phyloP scores from a whole-genome alignment of 2,329 filamentous ascomycete species.

The Penicillium sp. region DNA sequence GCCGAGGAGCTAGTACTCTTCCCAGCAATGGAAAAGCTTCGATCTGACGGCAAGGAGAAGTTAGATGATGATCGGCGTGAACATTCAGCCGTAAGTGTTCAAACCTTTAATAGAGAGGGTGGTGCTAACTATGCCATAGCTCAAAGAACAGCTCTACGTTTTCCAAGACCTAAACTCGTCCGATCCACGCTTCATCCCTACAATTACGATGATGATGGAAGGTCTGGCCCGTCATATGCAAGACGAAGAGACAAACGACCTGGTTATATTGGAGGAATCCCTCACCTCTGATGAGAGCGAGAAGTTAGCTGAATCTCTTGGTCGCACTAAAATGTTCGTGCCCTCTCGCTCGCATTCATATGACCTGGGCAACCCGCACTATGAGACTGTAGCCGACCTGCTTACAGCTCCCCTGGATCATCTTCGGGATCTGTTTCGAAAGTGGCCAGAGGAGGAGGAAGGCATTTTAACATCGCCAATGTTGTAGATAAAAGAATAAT shows the following conservation, averaged over 20 bases:
- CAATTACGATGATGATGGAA: slow-evolving; percentile 46
- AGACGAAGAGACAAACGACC: slow-evolving; percentile 51
- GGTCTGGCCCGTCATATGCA: slow-evolving; percentile 49
- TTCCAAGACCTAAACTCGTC: slow-evolving; percentile 48
- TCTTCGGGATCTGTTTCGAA: slow-evolving; percentile 54
- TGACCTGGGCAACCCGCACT: slow-evolving; percentile 53
- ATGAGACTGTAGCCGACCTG: slow-evolving; percentile 55
- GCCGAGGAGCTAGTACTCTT: slow-evolving; percentile 55
- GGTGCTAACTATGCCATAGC: slow-evolving; percentile 33
- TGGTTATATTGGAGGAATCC: slow-evolving; percentile 49
- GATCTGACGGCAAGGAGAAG: slow-evolving; percentile 48
- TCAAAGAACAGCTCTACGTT: slow-evolving; percentile 51
- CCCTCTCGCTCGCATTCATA: slow-evolving; percentile 52
- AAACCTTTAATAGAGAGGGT: not conserved
- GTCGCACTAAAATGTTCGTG: slow-evolving; percentile 54
- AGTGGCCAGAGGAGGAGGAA: slow-evolving; percentile 46
- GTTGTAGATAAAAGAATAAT: not conserved
- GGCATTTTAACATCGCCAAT: not conserved
- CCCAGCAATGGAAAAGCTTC: slow-evolving; percentile 52
- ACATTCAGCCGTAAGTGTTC: slow-evolving; percentile 42
- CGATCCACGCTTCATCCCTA: slow-evolving; percentile 45
- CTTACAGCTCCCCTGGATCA: slow-evolving; percentile 58
- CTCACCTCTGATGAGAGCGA: slow-evolving; percentile 39
- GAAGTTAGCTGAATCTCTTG: slow-evolving; percentile 45
- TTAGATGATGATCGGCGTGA: slow-evolving; percentile 50